These are phyloP conservation scores for Pseudozyma flocculosa DNA, from an alignment of 1,284 basidiomycete genomes.

Conservation along the genomic window DNA sequence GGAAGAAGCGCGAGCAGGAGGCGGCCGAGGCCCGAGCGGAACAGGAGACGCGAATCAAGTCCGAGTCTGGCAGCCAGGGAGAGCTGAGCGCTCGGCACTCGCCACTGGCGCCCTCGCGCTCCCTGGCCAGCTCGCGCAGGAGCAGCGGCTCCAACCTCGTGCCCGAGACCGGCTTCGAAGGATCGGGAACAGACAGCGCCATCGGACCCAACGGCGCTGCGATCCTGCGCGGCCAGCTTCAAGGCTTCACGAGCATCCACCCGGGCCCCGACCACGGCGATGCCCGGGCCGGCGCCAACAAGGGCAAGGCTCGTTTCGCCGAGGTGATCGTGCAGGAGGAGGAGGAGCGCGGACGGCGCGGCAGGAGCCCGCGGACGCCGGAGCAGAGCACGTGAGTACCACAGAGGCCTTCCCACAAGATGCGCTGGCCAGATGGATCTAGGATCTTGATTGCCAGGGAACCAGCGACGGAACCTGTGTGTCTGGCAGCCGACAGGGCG, in stretches of 20 bases:
- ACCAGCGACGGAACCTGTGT: too few species aligned
- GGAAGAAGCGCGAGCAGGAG: conserved; percentile 68
- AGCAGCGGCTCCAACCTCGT: conserved; percentile 35
- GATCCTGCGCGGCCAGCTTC: conserved; percentile 6
- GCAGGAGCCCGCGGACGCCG: conserved; percentile 44
- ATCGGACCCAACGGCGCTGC: too few species aligned
- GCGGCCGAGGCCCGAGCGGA: conserved; percentile 34
- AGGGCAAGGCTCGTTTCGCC: conserved; percentile 61
- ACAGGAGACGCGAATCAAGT: conserved; percentile 12
- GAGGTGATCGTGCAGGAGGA: conserved; percentile 56
- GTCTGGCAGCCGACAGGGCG: too few species aligned
- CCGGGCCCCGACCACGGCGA: conserved; percentile 3
- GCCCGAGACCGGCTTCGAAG: conserved; percentile 6
- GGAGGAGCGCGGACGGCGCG: conserved; percentile 43
- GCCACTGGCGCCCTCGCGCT: conserved; percentile 20
- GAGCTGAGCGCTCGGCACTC: conserved; percentile 24
- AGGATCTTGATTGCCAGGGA: too few species aligned
- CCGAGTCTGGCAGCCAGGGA: conserved; percentile 16
- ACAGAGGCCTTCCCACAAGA: neutral
- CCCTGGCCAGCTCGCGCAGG: conserved; percentile 17
- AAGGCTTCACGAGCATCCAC: conserved; percentile 28
- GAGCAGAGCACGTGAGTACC: conserved; percentile 67
- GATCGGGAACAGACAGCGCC: neutral
- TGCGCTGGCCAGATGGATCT: too few species aligned
- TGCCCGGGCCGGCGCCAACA: conserved; percentile 15